A percentile compares a stretch with the other conserved stretches of the same genome.
Conservation (phyloP, 768 basidiomycete genomes). For the Mycena albidolilacea region DNA sequence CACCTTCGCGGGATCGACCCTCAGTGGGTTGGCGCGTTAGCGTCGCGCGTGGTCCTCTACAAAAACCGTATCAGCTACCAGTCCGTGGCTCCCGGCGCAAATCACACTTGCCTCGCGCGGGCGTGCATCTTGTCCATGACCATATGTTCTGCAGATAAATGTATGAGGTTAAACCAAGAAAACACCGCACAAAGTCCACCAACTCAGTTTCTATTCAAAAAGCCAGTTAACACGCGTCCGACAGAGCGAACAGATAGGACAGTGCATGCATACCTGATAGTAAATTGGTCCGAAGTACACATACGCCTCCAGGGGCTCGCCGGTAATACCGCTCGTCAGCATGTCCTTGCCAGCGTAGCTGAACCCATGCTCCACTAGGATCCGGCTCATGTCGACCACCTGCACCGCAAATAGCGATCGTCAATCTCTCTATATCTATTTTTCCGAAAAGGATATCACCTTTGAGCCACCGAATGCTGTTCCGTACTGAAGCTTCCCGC, state of each 20-base stretch:
- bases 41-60: slow-evolving; percentile 94
- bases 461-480: slow-evolving; percentile 99
- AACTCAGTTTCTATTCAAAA: slow-evolving; percentile 88
- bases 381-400: slow-evolving; percentile 98
- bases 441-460: slow-evolving; percentile 56
- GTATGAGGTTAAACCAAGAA: slow-evolving; percentile 13
- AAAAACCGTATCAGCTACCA: slow-evolving; percentile 33
- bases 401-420: slow-evolving; percentile 45
- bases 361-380: slow-evolving; percentile 95
- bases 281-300: slow-evolving; percentile 99
- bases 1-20: slow-evolving; percentile 97
- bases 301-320: slow-evolving; percentile 96
- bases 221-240: slow-evolving; percentile 30
- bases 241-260: slow-evolving; percentile 11
- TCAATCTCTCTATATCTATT: slow-evolving; percentile 8
- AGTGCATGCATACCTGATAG: slow-evolving; percentile 77
- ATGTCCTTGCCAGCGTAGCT: slow-evolving; percentile 99
- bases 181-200: slow-evolving; percentile 49
- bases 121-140: slow-evolving; percentile 99
- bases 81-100: slow-evolving; percentile 21
- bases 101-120: slow-evolving; percentile 81
- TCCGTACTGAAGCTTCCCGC: slow-evolving; percentile 92
- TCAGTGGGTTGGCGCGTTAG: slow-evolving; percentile 98
- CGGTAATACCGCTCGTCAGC: slow-evolving; percentile 98
- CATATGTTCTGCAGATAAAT: slow-evolving; percentile 83